phyloP scores from a whole-genome alignment of 2,329 filamentous ascomycete genomes.

The Lachnum nothofagi region DNA sequence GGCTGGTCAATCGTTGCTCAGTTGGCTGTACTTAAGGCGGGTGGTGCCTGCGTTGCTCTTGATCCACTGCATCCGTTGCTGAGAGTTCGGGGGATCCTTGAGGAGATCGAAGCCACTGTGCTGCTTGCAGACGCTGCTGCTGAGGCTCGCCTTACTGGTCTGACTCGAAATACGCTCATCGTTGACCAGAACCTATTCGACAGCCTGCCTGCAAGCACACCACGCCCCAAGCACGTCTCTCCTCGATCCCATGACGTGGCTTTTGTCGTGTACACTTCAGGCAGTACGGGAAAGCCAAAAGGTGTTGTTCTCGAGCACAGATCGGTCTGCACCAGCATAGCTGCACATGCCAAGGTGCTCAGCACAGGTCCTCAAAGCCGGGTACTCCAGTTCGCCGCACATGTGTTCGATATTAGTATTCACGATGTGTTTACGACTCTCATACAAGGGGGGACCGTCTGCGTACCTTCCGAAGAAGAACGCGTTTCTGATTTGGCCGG shows the following conservation, averaged over 20 bases:
- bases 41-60: constrained; percentile 27
- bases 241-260: constrained; percentile 6
- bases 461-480: constrained; percentile 23
- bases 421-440: constrained; percentile 9
- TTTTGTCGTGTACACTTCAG: constrained; percentile 43
- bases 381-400: constrained; percentile 10
- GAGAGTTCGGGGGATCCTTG: not conserved
- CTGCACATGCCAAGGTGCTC: not conserved
- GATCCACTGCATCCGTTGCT: constrained; percentile 31
- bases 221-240: too few relatives aligned
- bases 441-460: constrained; percentile 9
- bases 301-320: constrained; percentile 23
- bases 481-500: constrained; percentile 34
- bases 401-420: constrained; percentile 12
- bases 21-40: constrained; percentile 24
- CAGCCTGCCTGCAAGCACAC: too few relatives aligned
- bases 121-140: too few relatives aligned
- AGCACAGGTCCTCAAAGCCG: constrained; percentile 1
- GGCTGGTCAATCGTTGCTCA: constrained; percentile 22
- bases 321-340: constrained; percentile 42
- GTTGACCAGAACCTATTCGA: too few relatives aligned
- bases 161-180: too few relatives aligned
- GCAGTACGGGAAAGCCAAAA: constrained; percentile 41
- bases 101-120: too few relatives aligned
- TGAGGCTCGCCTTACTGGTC: too few relatives aligned